phyloP scores from a whole-genome alignment of 2,329 filamentous ascomycete species.

The Eutypella sp. region DNA sequence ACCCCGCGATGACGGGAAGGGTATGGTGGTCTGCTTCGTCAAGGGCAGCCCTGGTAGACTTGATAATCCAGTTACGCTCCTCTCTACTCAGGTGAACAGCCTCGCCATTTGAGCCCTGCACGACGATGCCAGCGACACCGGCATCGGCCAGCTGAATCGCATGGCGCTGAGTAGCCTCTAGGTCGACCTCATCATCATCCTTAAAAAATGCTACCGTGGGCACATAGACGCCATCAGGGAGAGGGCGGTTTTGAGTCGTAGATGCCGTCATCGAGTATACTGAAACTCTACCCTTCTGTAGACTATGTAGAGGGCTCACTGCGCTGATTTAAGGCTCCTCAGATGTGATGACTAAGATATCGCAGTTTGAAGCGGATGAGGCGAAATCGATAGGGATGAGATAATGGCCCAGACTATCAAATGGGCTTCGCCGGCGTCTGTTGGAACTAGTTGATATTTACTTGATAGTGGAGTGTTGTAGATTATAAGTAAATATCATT shows the following conservation, averaged over 20 bases:
- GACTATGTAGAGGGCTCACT: background rate
- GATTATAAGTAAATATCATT: background rate
- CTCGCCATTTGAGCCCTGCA: conserved; percentile 70
- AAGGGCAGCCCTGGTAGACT: conserved; percentile 55
- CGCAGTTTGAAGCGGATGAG: background rate
- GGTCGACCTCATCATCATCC: conserved; percentile 48
- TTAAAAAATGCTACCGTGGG: conserved; percentile 61
- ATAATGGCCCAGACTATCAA: too few relatives aligned
- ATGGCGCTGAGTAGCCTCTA: conserved; percentile 44
- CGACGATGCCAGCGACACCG: conserved; percentile 62
- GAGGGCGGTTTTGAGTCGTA: conserved; percentile 9
- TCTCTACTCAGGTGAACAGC: conserved; percentile 63
- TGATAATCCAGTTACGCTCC: conserved; percentile 61
- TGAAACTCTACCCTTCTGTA: background rate
- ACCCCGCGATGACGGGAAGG: conserved; percentile 64
- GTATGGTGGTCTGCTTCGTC: conserved; percentile 49
- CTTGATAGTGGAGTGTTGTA: background rate
- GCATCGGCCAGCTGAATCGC: conserved; percentile 56
- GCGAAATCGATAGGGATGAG: too few relatives aligned
- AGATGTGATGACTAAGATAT: background rate
- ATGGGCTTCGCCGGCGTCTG: too few relatives aligned
- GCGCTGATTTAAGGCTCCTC: background rate
- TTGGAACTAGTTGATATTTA: background rate
- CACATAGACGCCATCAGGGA: conserved; percentile 48
- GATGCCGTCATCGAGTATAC: conserved; percentile 16